These are phyloP conservation scores for Daedalea quercina DNA, from an alignment of 768 basidiomycete genomes.

Conservation along the genomic window DNA sequence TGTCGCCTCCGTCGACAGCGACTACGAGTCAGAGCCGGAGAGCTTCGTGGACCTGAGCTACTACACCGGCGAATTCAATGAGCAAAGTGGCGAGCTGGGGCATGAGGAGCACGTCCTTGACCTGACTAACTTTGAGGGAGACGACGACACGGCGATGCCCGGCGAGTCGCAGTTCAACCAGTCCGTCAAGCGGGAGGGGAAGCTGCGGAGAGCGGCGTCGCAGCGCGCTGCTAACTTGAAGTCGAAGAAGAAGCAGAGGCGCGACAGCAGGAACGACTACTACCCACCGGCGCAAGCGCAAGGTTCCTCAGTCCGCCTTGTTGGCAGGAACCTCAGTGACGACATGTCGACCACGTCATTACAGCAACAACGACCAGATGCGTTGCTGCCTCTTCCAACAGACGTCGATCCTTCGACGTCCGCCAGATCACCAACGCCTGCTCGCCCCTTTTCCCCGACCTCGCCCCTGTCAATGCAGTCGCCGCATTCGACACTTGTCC, in stretches of 20 bases:
- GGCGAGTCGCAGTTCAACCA: constrained; percentile 50
- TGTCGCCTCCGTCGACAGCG: constrained; percentile 25
- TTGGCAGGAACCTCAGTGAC: neutral
- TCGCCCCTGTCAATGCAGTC: neutral
- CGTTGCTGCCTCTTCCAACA: neutral
- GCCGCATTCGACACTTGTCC: neutral
- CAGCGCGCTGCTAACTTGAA: neutral
- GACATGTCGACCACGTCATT: neutral
- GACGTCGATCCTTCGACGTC: neutral
- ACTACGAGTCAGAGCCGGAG: constrained; percentile 14
- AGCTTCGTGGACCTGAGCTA: constrained; percentile 37
- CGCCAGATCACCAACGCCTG: neutral
- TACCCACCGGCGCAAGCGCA: neutral
- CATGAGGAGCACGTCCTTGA: constrained; percentile 52
- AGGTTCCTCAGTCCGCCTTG: neutral
- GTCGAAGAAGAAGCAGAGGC: neutral
- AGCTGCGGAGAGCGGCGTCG: constrained; percentile 39
- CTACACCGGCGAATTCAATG: constrained; percentile 30
- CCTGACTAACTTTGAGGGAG: constrained; percentile 74
- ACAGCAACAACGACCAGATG: neutral
- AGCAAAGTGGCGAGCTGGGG: constrained; percentile 29
- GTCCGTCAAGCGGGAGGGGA: constrained; percentile 54
- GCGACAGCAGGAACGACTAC: neutral
- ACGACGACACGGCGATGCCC: constrained; percentile 50
- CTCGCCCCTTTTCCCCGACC: neutral